Base-by-base conservation (phyloP, 2,329 filamentous ascomycete genomes). In the Stachybotrys chlorohalonatus region DNA sequence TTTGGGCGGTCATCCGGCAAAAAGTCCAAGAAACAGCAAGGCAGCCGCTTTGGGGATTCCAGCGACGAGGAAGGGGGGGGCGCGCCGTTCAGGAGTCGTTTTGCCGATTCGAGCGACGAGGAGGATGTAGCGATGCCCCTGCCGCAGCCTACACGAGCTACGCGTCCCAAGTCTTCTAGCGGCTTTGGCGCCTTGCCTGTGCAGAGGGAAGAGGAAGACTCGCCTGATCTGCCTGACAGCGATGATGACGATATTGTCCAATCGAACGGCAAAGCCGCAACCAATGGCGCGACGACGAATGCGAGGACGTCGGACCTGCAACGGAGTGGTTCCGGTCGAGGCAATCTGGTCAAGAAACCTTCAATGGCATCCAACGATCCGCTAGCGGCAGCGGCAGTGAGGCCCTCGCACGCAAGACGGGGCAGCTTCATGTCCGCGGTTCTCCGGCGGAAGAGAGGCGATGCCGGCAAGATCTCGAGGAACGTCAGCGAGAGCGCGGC, bases 21-120 rank as follows among this genome's bases (percentile, higher is more conserved):
- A 57, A 76, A 74, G 57, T 56, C 55, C 16, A 65, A 59, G 53
- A 63, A 51, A 30, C 53, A 39, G 67, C 70, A 42, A 56, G 64
- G 70, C 7, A 83, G 80, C 59, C 75, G 84, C 1, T 82, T 87
- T 57, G 75, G 66, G 5, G 81, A 86, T 67, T 84, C 85, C 4
- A 82, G 87, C 57, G 83, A 85, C 58, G 84, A 86, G 42, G 78
- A 80, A 2, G 71, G 49, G 61, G 42, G 66, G 60, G 32, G 64
- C 56, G 24, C 64, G 57, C 15, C 62, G 58, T 82, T 80, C 63
- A 70, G 65, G 36, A 85, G 82, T 62, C 83, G 86, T 1, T 87
- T 90, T 61, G 82, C 75, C 1, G 85, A 90, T 62, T 90, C 87
- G 1, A 90, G 87, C 63, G 86, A 90, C 54, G 85, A 88, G 50